These are phyloP conservation scores for Capronia epimyces DNA, from an alignment of 2,329 filamentous ascomycete genomes.

Conservation along the genomic window DNA sequence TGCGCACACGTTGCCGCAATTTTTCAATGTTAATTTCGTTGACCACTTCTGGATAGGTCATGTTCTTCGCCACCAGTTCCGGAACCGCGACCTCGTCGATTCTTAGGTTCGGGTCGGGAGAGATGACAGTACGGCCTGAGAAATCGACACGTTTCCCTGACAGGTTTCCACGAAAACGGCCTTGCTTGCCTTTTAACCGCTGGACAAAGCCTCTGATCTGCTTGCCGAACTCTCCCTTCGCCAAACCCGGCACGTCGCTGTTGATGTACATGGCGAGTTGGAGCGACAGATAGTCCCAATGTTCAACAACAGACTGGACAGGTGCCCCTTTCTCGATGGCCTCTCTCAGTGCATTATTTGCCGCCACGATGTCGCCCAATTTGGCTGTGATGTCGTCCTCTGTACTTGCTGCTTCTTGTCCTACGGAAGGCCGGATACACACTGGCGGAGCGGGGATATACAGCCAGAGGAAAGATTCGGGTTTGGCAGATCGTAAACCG, in stretches of 20 bases:
- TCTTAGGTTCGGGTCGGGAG: constrained; percentile 86
- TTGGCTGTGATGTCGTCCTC: constrained; percentile 97
- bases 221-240: constrained; percentile 80
- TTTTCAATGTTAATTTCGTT: constrained; percentile 81
- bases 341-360: constrained; percentile 79
- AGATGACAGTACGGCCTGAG: constrained; percentile 94
- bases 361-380: constrained; percentile 91
- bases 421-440: constrained; percentile 87
- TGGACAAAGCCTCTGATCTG: constrained; percentile 91
- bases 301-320: constrained; percentile 87
- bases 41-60: constrained; percentile 90
- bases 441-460: constrained; percentile 90
- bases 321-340: constrained; percentile 77
- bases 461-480: constrained; percentile 97
- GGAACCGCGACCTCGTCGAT: constrained; percentile 94
- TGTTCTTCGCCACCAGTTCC: constrained; percentile 83
- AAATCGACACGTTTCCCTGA: constrained; percentile 99
- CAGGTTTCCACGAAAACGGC: constrained; percentile 91
- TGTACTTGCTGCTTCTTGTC: constrained; percentile 85
- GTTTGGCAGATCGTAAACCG: constrained; percentile 82
- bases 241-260: constrained; percentile 88
- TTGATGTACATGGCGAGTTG: constrained; percentile 98
- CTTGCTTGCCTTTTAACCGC: constrained; percentile 92
- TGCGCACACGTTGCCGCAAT: constrained; percentile 65
- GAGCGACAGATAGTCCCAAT: constrained; percentile 94